Evolutionary conservation across 352 stramenopile species (phyloP), one percentile per base, ranked within the genome.

Genomic region (Pythium periplocum): DNA sequence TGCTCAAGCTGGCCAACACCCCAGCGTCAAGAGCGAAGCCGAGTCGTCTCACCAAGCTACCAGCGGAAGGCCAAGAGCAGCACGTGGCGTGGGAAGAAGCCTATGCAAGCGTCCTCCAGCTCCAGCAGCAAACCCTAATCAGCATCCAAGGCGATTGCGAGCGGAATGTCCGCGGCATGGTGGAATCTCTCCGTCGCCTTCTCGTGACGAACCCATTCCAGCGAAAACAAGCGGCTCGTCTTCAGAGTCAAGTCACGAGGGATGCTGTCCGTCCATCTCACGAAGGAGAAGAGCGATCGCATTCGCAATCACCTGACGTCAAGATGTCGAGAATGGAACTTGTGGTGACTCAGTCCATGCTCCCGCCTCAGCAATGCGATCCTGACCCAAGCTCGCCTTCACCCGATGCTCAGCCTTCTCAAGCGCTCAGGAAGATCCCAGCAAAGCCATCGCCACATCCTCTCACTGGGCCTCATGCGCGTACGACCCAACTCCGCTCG

Each of bases 71-170:
- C 2, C 69, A 64, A 1, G 64, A 70, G 2, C 52, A 69, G 6
- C 74, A 63, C 49, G 43, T 51, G 26, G 63, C 59, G 11, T 95
- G 82, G 84, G 68, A 89, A 59, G 75, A 90, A 65, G 84, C 80
- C 1, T 93, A 87, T n/a, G 65, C 45, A 1, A 85, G 73, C n/a
- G 75, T 94, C 0, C 71, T 90, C 12, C 62, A 75, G 31, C 51
- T 93, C 3, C 84, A 95, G 57, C 84, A 93, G 40, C 78, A 93
- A 43, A 87, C 78, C 0, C 81, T 92, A 34, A 74, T 67, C 5
- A 79, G 71, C 30, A 61, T 90, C 4, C 66, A 72, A 3, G 66
- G 71, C 3, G 32, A 84, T 11, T 91, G 80, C 26, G 78, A 84
- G 6, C 70, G 73, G 7, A 69, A 75, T 35, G 58, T 68, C 9